These are phyloP conservation scores for Candida xiaguanensis DNA, from an alignment of 805 yeast species.

Conservation along the genomic window DNA sequence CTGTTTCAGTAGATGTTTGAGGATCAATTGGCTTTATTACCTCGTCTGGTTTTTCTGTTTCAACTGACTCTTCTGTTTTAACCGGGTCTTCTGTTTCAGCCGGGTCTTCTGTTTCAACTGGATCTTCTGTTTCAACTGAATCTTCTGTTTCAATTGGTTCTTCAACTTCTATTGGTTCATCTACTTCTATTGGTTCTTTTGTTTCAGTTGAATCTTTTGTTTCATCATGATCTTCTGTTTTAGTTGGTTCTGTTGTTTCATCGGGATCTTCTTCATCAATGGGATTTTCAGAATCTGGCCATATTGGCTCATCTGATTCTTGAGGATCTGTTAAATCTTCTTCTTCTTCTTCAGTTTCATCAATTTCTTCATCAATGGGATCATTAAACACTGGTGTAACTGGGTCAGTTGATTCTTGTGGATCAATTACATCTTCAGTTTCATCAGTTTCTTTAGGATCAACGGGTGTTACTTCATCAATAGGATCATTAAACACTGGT, in stretches of 20 bases:
- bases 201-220: neutral
- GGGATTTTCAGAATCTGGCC: no score
- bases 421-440: no score
- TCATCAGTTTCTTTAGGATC: no score
- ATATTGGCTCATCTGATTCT: no score
- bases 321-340: no score
- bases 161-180: neutral
- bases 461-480: no score
- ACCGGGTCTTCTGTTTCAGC: neutral
- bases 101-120: neutral
- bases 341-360: neutral
- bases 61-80: neutral
- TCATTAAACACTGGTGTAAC: neutral
- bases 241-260: neutral
- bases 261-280: no score
- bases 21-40: neutral
- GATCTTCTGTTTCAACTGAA: neutral
- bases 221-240: neutral
- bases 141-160: neutral
- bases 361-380: neutral
- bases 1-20: neutral
- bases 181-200: neutral
- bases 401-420: no score
- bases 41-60: neutral
- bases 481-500: neutral